Evolutionary conservation across 2,329 filamentous ascomycete species (phyloP).

Genomic region (Xylariales sp.): DNA sequence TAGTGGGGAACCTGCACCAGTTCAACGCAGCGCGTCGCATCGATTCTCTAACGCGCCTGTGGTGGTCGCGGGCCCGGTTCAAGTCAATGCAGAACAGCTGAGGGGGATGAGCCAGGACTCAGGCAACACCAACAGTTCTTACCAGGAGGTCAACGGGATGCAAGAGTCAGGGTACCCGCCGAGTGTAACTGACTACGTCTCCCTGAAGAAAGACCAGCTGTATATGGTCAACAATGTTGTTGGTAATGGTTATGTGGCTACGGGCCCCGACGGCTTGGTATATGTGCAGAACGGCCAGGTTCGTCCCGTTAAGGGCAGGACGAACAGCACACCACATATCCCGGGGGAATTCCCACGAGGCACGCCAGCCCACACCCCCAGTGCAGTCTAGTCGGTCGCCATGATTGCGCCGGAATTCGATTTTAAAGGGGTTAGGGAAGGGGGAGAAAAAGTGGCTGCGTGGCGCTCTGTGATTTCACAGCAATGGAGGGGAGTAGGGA

Average conservation of each 20-base stretch:
- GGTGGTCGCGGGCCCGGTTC: slow-evolving; percentile 14
- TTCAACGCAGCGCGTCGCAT: slow-evolving; percentile 10
- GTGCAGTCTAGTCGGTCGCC: slow-evolving; percentile 1
- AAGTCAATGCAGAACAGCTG: slow-evolving; percentile 9
- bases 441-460: too few relatives aligned
- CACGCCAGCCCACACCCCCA: slow-evolving; percentile 6
- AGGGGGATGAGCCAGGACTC: not conserved
- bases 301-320: slow-evolving; percentile 6
- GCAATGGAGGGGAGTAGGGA: too few relatives aligned
- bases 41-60: slow-evolving; percentile 14
- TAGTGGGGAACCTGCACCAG: slow-evolving; percentile 6
- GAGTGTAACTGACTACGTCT: not conserved
- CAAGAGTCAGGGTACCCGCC: not conserved
- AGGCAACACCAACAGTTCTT: not conserved
- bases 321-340: slow-evolving; percentile 10
- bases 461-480: too few relatives aligned
- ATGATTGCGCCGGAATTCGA: too few relatives aligned
- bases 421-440: too few relatives aligned
- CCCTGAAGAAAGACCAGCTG: not conserved
- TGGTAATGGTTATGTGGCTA: slow-evolving; percentile 2
- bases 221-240: not conserved
- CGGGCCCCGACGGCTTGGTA: not conserved
- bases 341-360: slow-evolving; percentile 9
- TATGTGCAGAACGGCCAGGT: not conserved
- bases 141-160: not conserved